Conservation (phyloP, 495 filamentous ascomycete species). For the Penicillium atrosanguineum region DNA sequence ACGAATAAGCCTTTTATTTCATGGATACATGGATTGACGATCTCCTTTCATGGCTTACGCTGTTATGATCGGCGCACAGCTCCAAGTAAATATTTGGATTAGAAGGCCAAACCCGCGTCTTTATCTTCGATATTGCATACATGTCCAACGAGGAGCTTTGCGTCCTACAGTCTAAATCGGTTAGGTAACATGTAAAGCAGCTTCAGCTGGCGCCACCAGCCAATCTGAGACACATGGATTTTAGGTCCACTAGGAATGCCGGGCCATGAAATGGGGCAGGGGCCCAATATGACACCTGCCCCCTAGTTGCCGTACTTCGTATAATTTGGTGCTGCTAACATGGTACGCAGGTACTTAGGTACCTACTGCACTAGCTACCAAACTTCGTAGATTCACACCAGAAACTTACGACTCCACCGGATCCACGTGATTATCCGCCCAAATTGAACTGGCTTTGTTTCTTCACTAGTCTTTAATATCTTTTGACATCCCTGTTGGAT, state of each 20-base stretch:
- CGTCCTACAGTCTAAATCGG: neutral
- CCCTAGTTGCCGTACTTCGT: neutral
- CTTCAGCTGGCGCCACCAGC: neutral
- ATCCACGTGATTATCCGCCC: conserved; percentile 19
- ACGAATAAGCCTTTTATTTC: conserved; percentile 45
- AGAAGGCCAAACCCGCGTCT: neutral
- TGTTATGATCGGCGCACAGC: neutral
- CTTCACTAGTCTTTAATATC: conserved; percentile 1
- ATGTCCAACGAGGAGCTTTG: neutral
- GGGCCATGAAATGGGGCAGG: neutral
- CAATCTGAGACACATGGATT: neutral
- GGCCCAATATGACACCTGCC: neutral
- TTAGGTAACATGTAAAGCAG: neutral
- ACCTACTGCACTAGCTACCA: too few relatives aligned
- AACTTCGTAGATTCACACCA: too few relatives aligned
- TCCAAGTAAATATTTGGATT: neutral
- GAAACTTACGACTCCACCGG: conserved; percentile 10
- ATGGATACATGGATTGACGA: neutral
- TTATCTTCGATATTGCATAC: neutral
- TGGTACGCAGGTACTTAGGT: too few relatives aligned
- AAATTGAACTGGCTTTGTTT: neutral
- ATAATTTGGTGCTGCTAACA: neutral
- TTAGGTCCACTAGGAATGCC: too few relatives aligned
- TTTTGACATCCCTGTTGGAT: neutral
- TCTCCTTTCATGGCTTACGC: neutral